phyloP scores from a whole-genome alignment of 176 grass and related monocot species.

The Carex parvula region DNA sequence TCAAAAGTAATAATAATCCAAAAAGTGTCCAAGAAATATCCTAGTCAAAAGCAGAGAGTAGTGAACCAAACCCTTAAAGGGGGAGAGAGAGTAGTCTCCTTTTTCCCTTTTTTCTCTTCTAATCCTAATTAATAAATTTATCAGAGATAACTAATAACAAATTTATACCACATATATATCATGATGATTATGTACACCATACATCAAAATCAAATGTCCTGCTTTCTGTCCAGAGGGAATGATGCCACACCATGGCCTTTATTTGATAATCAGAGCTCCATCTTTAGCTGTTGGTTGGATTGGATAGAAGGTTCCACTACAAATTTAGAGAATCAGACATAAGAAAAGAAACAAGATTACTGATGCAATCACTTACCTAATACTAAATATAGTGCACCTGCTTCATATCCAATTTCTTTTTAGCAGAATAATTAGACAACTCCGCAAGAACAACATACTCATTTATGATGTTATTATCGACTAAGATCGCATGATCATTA shows the following conservation, averaged over 20 bases:
- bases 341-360: background rate
- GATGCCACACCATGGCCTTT: background rate
- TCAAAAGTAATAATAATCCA: background rate
- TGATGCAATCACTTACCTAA: background rate
- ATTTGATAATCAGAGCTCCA: background rate
- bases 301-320: constrained; percentile 11
- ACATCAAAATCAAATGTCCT: constrained; percentile 4
- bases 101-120: background rate
- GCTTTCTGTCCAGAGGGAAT: background rate
- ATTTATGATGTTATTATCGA: background rate
- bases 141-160: background rate
- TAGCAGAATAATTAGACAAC: background rate
- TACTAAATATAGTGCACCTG: background rate
- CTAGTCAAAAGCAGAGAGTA: background rate
- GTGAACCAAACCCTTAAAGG: constrained; percentile 3
- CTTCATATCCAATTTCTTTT: background rate
- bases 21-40: background rate
- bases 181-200: constrained; percentile 16
- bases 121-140: constrained; percentile 18
- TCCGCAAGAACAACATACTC: background rate
- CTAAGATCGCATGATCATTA: background rate
- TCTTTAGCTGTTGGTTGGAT: constrained; percentile 18
- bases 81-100: background rate
- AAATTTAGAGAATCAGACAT: background rate
- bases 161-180: constrained; percentile 15